phyloP scores from a whole-genome alignment of 164 flowering plant species.

The Dillenia turbinata region DNA sequence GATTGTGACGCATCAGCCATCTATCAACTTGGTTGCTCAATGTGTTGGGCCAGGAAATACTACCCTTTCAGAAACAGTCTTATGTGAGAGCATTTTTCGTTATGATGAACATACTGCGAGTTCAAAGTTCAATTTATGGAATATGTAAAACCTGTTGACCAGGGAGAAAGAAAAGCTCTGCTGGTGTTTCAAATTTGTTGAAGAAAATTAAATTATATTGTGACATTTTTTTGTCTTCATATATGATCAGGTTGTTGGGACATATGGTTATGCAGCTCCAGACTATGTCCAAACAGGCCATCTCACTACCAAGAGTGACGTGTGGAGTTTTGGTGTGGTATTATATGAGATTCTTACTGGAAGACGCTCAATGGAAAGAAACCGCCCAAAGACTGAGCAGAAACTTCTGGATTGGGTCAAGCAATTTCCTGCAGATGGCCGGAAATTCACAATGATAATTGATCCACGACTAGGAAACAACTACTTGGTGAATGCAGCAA shows the following conservation, averaged over 20 bases:
- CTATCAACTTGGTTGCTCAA: too few relatives aligned
- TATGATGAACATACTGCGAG: too few relatives aligned
- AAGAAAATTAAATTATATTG: too few relatives aligned
- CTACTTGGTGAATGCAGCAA: constrained; percentile 49
- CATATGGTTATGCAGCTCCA: constrained; percentile 92
- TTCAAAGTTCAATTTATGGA: too few relatives aligned
- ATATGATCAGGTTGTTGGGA: constrained; percentile 66
- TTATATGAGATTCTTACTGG: constrained; percentile 86
- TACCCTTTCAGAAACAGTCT: too few relatives aligned
- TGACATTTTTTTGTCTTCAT: not conserved
- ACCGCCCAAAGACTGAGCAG: constrained; percentile 61
- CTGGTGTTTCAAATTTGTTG: too few relatives aligned
- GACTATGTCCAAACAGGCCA: constrained; percentile 84
- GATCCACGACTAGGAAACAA: constrained; percentile 62
- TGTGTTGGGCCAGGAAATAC: too few relatives aligned
- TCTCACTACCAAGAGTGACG: constrained; percentile 64
- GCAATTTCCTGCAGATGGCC: constrained; percentile 66
- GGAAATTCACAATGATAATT: constrained; percentile 59
- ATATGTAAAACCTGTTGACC: too few relatives aligned
- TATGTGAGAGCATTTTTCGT: too few relatives aligned
- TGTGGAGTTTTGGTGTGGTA: constrained; percentile 90
- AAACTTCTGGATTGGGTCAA: constrained; percentile 91
- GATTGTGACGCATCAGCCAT: too few relatives aligned
- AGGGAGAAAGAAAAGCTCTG: too few relatives aligned
- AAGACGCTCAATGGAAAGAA: constrained; percentile 62